Conservation (phyloP, 441 rosid species). For the Kokia cookei region DNA sequence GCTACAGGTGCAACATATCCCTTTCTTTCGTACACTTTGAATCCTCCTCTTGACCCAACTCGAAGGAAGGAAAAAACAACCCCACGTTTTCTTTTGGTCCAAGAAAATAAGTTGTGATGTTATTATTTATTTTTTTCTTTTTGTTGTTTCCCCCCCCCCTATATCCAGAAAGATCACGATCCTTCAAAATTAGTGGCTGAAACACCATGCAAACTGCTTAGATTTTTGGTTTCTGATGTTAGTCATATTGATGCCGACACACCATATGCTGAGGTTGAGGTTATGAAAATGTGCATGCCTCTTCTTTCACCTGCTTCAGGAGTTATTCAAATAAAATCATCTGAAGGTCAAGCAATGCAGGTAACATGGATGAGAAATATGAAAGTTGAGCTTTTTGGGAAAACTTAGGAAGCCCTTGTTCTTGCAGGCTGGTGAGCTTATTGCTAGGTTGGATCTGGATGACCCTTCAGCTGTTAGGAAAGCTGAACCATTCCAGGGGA, state of each 20-base stretch:
- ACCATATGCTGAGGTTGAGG: conserved; percentile 99
- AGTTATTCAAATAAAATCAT: conserved; percentile 73
- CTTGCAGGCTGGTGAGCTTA: conserved; percentile 96
- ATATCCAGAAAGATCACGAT: conserved; percentile 86
- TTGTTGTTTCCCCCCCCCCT: background rate
- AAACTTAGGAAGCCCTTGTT: conserved; percentile 7
- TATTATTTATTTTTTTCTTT: conserved; percentile 17
- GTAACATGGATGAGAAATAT: conserved; percentile 27
- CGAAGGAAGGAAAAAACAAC: background rate
- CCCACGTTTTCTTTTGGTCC: background rate
- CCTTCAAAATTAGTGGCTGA: conserved; percentile 98
- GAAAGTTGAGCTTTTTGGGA: background rate
- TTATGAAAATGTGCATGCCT: conserved; percentile 99
- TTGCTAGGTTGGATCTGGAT: conserved; percentile 93
- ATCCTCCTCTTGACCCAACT: background rate
- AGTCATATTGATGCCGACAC: conserved; percentile 90
- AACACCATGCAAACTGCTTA: conserved; percentile 98
- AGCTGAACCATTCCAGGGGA: conserved; percentile 94
- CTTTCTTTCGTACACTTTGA: conserved; percentile 1
- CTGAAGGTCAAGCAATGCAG: conserved; percentile 99
- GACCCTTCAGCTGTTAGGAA: conserved; percentile 99
- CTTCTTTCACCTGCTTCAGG: conserved; percentile 99
- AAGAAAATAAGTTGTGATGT: background rate
- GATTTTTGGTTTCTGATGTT: conserved; percentile 88
- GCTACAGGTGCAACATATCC: conserved; percentile 57